Evolutionary conservation across 179 eudicot species (phyloP), one percentile per base, ranked within the genome.

Genomic region (Silene vulgaris): DNA sequence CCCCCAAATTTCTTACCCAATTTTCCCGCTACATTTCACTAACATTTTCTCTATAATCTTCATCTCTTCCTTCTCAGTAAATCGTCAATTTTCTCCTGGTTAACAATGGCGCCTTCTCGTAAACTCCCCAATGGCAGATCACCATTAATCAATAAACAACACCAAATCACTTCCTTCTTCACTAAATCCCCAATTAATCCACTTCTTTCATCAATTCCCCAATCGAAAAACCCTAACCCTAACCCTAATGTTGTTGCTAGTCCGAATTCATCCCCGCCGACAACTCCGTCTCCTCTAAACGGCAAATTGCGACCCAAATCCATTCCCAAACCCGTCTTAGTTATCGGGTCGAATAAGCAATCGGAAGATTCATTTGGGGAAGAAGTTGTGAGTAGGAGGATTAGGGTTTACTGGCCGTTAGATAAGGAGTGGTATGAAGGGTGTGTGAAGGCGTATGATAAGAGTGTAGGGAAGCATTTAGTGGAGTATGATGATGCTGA

Each of bases 151-250:
- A 95, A 87, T 72, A 92, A 78, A 75, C 96, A 92, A 72, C 87
- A 93, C 52, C 99, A 92, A 81, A 95, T 95, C 84, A 95, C 99
- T 4, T 74, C 95, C 7, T 95, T 95, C 81, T 95, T 95, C 90
- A 4, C 87, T 74, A 95, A 88, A 79, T 52, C 80, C 14, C 28
- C 85, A 1, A 6, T 45, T 62, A 69, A 69, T 43, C 40, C 85
- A 11, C 57, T 37, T 1, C 14, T 57, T 7, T 20, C 75, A 65
- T 74, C 19, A 8, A 80, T 76, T 16, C 66, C 78, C 13, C 6
- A 79, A 8, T 23, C 48, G 11, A 56, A 54, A 71, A 82, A 82
- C 56, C 80, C 86, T 61, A 77, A 81, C 30, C 74, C 83, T 57
- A 82, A 75, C 45, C 79, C 85, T 78, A 83, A 75, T 43, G 21